A percentile compares a stretch with the other conserved stretches of the same genome.
Evolutionary conservation across 495 filamentous ascomycete genomes (phyloP).

Genomic region (Bryoglossum gracile): DNA sequence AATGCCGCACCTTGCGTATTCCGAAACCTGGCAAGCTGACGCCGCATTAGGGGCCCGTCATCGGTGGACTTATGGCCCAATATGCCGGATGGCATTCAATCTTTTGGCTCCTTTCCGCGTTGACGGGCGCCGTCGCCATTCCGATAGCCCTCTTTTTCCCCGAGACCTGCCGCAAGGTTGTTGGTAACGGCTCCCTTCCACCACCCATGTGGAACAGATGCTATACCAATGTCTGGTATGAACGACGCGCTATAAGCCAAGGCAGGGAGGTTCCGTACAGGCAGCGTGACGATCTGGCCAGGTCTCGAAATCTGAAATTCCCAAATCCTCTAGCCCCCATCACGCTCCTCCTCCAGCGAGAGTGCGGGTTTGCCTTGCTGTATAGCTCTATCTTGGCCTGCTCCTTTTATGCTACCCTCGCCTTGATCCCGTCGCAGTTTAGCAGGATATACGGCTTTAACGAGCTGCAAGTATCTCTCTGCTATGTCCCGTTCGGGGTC

Average conservation of each 20-base stretch:
- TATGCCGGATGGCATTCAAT: not conserved
- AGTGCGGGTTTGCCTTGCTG: not conserved
- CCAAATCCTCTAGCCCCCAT: slow-evolving; percentile 57
- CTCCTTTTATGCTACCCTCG: slow-evolving; percentile 49
- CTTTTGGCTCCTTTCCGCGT: not conserved
- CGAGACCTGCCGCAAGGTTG: slow-evolving; percentile 42
- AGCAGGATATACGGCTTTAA: slow-evolving; percentile 48
- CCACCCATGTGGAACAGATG: slow-evolving; percentile 33
- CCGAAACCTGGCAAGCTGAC: not conserved
- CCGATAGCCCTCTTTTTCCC: not conserved
- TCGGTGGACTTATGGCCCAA: not conserved
- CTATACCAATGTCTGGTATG: slow-evolving; percentile 13
- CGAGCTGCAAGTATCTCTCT: slow-evolving; percentile 50
- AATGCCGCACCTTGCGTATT: not conserved
- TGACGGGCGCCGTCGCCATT: not conserved
- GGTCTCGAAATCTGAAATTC: slow-evolving; percentile 31
- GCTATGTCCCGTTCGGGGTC: slow-evolving; percentile 49
- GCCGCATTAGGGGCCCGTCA: not conserved
- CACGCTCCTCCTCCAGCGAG: slow-evolving; percentile 6
- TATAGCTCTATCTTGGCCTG: not conserved
- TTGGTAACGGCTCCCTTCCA: slow-evolving; percentile 54
- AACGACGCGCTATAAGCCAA: not conserved
- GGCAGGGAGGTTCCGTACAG: not conserved
- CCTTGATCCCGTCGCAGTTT: slow-evolving; percentile 42
- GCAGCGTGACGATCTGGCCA: slow-evolving; percentile 11